Base-by-base conservation (phyloP, 2,329 filamentous ascomycete species). In the Cytospora mali region DNA sequence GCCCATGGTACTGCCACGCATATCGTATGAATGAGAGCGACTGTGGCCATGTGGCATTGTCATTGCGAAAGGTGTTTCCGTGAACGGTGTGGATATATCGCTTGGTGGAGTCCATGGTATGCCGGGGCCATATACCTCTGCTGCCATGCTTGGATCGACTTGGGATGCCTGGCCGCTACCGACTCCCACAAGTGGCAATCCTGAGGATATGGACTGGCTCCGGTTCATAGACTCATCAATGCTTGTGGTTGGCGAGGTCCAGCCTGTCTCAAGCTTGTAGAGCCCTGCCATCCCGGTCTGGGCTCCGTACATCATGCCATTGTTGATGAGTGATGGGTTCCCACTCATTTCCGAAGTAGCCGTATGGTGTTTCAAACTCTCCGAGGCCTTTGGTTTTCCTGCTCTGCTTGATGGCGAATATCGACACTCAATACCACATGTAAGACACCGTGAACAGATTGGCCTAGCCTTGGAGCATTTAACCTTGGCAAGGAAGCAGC, bases 401-500 rank as follows among this genome's bases (percentile, higher is more conserved):
- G 79, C 76, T 57, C 81, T 75, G 66, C 78, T 81, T 0, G 81
- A 84, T 1, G 81, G 81, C 18, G 81, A 83, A 66, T 84, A 84
- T 10, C 75, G 76, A 67, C 82, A 84, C 54, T 81, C 74, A 48
- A 78, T 76, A 9, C 82, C 82, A 50, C 77, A 80, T 3, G 77
- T 70, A 3, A 84, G 73, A 65, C 82, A 84, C 48, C 81, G 76
- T n/a, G 77, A 76, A 70, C 82, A 84, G 55, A 83, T 77, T 1
- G 82, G 82, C n/a, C 80, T 74, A 3, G 75, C 74, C 67, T 84
- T 84, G 65, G 79, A 82, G 71, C 82, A 84, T 68, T 84, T 84
- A 72, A 84, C 81, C 69, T 84, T 84, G 65, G 81, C 81, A 23
- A 82, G 71, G 69, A 84, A 83, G 71, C 82, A 84, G 9, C 79